These are phyloP conservation scores for Clohesyomyces aquaticus DNA, from an alignment of 495 filamentous ascomycete species.

Conservation along the genomic window DNA sequence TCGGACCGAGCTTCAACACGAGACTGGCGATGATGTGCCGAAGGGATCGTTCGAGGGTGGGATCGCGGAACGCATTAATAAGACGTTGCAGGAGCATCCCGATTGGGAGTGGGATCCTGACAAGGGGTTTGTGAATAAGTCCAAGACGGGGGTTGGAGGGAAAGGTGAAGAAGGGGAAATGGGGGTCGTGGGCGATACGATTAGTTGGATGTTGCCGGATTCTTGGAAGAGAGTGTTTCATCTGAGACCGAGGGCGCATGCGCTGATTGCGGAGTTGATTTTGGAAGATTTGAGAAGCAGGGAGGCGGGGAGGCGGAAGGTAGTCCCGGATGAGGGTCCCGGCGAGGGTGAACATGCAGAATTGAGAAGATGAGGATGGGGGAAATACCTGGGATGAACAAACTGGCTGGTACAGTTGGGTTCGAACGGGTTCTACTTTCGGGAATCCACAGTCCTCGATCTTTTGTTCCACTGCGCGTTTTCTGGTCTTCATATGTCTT, in stretches of 20 bases:
- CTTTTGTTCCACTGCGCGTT: too few relatives aligned
- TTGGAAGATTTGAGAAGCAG: conserved; percentile 11
- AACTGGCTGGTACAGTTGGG: too few relatives aligned
- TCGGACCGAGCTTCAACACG: conserved; percentile 8
- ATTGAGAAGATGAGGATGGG: background rate
- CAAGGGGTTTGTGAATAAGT: conserved; percentile 25
- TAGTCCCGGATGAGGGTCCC: too few relatives aligned
- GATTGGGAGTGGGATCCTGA: conserved; percentile 30
- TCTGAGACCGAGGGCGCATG: conserved; percentile 25
- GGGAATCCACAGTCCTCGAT: too few relatives aligned
- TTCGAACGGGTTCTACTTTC: too few relatives aligned
- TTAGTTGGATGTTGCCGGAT: conserved; percentile 35
- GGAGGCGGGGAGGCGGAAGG: background rate
- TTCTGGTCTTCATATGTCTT: too few relatives aligned
- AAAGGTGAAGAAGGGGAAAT: background rate
- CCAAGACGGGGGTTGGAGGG: conserved; percentile 2
- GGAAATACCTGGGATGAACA: too few relatives aligned
- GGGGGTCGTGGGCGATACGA: conserved; percentile 25
- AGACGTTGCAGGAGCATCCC: conserved; percentile 32
- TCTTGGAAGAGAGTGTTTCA: conserved; percentile 36
- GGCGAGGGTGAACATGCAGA: too few relatives aligned
- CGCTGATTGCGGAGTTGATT: conserved; percentile 23
- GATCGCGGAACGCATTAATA: conserved; percentile 23
- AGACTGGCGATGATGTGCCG: conserved; percentile 24
- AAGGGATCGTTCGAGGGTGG: conserved; percentile 28